Evolutionary conservation across 2,329 filamentous ascomycete genomes (phyloP).

Genomic region (Karstenula rhodostoma): DNA sequence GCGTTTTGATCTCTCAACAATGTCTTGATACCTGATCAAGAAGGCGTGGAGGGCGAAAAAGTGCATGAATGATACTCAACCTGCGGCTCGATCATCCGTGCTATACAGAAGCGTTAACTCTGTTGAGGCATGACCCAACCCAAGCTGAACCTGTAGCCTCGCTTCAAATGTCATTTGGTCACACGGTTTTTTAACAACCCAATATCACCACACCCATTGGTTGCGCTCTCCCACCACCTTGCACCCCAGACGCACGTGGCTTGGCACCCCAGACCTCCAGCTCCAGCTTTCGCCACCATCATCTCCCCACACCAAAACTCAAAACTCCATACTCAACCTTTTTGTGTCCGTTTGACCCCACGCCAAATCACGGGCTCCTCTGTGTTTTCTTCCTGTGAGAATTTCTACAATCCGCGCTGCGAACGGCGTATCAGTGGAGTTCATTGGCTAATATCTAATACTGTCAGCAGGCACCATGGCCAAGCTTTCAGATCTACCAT

Average conservation of each 20-base stretch:
- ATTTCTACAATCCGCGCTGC: neutral
- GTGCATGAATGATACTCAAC: constrained; percentile 7
- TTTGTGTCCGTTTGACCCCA: neutral
- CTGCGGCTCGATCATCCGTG: neutral
- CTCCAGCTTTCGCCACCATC: constrained; percentile 1
- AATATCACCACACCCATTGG: neutral
- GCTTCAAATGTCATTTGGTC: neutral
- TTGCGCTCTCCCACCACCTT: neutral
- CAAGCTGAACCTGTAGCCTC: neutral
- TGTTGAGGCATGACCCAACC: neutral
- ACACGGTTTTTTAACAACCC: neutral
- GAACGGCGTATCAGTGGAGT: neutral
- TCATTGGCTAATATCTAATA: neutral
- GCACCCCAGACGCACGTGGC: neutral
- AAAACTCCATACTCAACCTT: neutral
- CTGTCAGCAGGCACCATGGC: constrained; percentile 25
- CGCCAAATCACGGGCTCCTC: neutral
- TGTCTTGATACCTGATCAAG: constrained; percentile 16
- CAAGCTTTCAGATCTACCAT: constrained; percentile 27
- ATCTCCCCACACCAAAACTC: neutral
- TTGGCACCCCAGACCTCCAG: neutral
- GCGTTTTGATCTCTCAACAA: constrained; percentile 13
- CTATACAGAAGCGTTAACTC: neutral
- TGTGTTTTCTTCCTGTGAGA: neutral
- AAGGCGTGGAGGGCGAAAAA: constrained; percentile 1